Base-by-base conservation (phyloP, 257 asterid genomes). In the Solanum corneliomulleri region DNA sequence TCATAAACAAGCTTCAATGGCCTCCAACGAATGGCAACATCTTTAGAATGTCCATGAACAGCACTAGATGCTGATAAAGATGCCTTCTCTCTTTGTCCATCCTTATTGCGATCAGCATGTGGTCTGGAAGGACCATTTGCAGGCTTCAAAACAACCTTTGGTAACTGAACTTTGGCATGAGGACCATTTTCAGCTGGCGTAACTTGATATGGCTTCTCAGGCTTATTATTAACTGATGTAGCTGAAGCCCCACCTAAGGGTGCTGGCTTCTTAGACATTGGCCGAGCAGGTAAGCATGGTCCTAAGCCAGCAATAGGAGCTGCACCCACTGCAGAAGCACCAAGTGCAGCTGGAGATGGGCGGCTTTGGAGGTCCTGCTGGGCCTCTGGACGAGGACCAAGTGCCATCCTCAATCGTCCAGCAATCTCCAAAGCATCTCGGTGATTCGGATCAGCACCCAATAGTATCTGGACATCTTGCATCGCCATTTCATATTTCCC, bases 311-410 rank as follows among this genome's bases (percentile, higher is more conserved):
- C 95, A 88, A 96, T 90, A 11, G 99, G 98, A 31, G 98, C 98
- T 84, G 98, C 98, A 41, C 98, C 97, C 33, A 96, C 96, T 0
- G 99, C 99, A 86, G 99, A 97, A 60, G 99, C 99, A 58, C 99
- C 99, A 66, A 97, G 96, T 13, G 99, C 99, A 12, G 99, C 99
- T 16, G 99, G 99, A 4, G 99, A 97, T 9, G 99, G 99, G 42
- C 97, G 96, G 91, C 99, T 97, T 88, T 94, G 99, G 82, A 96
- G 98, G 78, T 97, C 99, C 93, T 94, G 98, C 86, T 93, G 99
- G 64, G 96, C 94, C 88, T 96, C 98, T 60, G 90, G 98, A 13
- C 96, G 94, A 29, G 96, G 95, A 37, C 95, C 96, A 45, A 95
- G 87, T 0, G 92, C 96, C 89, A 89, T 84, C 91, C 98, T 92